phyloP scores from a whole-genome alignment of 169 alveolate genomes.

The Sarcocystis neurona region DNA sequence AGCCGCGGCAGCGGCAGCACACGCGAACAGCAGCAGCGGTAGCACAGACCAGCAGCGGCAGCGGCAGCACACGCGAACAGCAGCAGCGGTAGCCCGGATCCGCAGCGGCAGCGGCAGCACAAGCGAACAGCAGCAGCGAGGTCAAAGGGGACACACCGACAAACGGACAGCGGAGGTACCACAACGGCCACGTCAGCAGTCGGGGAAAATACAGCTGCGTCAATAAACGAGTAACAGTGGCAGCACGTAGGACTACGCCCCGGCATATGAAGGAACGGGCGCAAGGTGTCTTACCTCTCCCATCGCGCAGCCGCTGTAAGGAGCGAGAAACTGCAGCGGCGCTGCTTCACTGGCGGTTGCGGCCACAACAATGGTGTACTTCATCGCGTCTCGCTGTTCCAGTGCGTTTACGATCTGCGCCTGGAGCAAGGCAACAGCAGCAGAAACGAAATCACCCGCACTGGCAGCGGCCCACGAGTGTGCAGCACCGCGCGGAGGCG shows the following conservation, averaged over 20 bases:
- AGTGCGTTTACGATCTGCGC: constrained; percentile 88
- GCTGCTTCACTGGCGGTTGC: constrained; percentile 99
- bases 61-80: no score
- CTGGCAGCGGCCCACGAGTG: no score
- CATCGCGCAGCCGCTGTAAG: constrained; percentile 97
- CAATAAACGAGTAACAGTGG: no score
- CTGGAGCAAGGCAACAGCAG: constrained; percentile 60
- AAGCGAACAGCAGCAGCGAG: not conserved
- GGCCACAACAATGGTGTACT: constrained; percentile 95
- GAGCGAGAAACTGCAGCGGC: constrained; percentile 97
- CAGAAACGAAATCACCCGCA: no score
- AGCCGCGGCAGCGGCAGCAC: no score
- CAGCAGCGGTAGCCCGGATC: not conserved
- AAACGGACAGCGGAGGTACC: not conserved
- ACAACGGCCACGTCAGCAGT: no score
- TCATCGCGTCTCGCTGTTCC: constrained; percentile 82
- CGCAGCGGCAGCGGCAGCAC: not conserved
- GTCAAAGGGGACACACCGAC: not conserved
- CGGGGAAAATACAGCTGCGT: no score
- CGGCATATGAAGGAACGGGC: no score
- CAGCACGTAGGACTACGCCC: no score
- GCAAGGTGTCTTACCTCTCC: constrained; percentile 85
- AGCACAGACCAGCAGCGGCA: no score
- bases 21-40: no score
- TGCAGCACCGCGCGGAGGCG: no score